Percentiles rank a stretch among this genome's conserved stretches.
Evolutionary conservation across 306 rosid species (phyloP).

Genomic region (Luffa acutangula): DNA sequence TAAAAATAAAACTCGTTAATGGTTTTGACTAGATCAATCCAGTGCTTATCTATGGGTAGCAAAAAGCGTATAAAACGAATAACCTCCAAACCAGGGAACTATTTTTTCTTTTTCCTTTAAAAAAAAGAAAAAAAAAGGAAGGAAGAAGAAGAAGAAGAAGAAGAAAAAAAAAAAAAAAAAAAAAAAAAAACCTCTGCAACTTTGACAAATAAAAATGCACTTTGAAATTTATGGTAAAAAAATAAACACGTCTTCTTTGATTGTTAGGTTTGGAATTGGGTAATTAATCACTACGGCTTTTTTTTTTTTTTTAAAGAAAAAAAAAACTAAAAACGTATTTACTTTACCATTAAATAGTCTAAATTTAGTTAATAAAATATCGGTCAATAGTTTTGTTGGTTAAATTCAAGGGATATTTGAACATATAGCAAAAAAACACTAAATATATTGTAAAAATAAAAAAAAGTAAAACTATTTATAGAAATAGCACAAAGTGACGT

Average conservation of each 20-base stretch:
- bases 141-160: too few species aligned
- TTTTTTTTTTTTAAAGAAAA: background rate
- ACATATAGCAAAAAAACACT: too few species aligned
- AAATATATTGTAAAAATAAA: too few species aligned
- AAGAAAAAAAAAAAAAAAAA: too few species aligned
- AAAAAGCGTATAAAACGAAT: background rate
- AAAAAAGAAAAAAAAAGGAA: too few species aligned
- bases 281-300: background rate
- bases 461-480: too few species aligned
- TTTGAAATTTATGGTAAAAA: background rate
- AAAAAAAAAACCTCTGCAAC: too few species aligned
- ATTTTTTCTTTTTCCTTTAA: too few species aligned
- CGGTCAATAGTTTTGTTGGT: background rate
- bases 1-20: background rate
- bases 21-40: background rate
- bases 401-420: background rate
- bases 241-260: background rate
- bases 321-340: background rate
- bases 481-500: too few species aligned
- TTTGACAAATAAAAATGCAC: background rate
- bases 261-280: background rate
- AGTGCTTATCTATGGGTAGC: background rate
- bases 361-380: background rate
- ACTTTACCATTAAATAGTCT: background rate
- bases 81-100: background rate